Evolutionary conservation across 1,284 basidiomycete species (phyloP).

Genomic region (Leccinum solheimii): DNA sequence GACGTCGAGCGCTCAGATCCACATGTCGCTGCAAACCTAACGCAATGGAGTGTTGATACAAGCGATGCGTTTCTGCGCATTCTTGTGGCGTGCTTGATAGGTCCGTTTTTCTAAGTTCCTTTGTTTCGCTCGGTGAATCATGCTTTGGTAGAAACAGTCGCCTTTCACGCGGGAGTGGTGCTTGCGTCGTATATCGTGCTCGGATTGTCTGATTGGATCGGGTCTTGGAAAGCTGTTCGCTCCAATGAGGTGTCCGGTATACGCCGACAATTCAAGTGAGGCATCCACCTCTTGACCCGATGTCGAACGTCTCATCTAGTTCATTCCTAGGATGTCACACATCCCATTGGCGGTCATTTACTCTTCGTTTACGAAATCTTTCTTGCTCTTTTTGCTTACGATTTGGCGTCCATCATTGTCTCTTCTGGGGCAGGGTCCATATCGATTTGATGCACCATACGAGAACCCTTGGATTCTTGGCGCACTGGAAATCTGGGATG

Average conservation of each 20-base stretch:
- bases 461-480: constrained; percentile 37
- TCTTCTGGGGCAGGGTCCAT: constrained; percentile 24
- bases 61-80: constrained; percentile 55
- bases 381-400: constrained; percentile 79
- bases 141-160: constrained; percentile 56
- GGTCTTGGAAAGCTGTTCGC: constrained; percentile 15
- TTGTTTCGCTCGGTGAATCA: neutral
- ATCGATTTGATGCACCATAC: constrained; percentile 30
- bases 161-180: constrained; percentile 69
- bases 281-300: constrained; percentile 9
- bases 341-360: constrained; percentile 83
- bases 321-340: constrained; percentile 56
- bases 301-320: neutral
- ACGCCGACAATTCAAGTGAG: constrained; percentile 59
- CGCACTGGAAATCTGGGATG: constrained; percentile 56
- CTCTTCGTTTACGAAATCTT: constrained; percentile 84
- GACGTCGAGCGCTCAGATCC: constrained; percentile 37
- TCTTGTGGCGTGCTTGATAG: constrained; percentile 61
- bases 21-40: constrained; percentile 34
- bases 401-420: constrained; percentile 69
- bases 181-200: constrained; percentile 56
- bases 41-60: constrained; percentile 51
- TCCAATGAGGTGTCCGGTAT: constrained; percentile 46
- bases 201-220: constrained; percentile 39
- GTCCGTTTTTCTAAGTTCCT: constrained; percentile 35